phyloP scores from a whole-genome alignment of 73 alveolate genomes.

The Tetrahymena malaccensis region DNA sequence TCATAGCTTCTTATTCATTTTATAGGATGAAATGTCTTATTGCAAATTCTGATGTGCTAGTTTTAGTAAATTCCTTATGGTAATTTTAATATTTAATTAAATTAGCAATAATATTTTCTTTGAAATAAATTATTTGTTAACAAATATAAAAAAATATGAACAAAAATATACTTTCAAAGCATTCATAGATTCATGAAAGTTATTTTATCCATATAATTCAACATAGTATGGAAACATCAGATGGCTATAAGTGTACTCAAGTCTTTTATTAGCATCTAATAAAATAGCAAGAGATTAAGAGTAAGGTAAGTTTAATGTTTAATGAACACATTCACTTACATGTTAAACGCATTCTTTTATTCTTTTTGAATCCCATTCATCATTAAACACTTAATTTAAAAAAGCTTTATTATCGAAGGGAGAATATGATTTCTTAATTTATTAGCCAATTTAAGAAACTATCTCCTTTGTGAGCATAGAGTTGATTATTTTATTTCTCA shows the following conservation, averaged over 20 bases:
- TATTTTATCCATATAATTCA: background rate
- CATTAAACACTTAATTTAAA: background rate
- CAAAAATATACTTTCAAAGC: background rate
- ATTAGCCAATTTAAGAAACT: background rate
- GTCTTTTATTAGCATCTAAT: background rate
- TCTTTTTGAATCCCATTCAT: background rate
- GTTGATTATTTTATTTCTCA: background rate
- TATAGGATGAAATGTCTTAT: background rate
- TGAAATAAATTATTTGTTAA: no score
- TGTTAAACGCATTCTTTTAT: background rate
- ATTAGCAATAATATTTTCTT: no score
- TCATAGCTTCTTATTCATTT: background rate
- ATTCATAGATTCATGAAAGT: background rate
- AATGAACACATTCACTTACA: background rate
- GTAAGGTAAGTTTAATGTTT: no score
- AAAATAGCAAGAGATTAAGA: background rate
- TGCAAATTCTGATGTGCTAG: background rate
- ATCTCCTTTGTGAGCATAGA: background rate
- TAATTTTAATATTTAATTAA: no score
- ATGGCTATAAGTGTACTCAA: background rate
- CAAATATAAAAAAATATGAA: no score
- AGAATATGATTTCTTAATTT: background rate
- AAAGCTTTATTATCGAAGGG: background rate
- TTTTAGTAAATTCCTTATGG: background rate
- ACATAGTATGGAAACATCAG: background rate